A percentile compares a stretch with the other conserved stretches of the same genome.
phyloP scores from a whole-genome alignment of 1,284 basidiomycete species.

The Papiliotrema flavescens region DNA sequence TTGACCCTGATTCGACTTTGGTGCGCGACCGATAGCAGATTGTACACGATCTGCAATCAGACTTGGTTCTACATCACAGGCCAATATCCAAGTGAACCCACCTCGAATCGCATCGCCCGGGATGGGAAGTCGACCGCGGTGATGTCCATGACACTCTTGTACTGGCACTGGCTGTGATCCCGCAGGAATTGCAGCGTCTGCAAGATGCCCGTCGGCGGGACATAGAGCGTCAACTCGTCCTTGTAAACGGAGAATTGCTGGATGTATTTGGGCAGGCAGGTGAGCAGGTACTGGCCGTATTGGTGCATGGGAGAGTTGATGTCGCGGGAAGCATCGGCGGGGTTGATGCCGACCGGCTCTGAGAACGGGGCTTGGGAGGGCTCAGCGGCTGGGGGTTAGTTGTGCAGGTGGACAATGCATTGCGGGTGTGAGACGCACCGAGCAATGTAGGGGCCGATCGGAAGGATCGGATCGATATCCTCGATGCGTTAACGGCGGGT shows the following conservation, averaged over 20 bases:
- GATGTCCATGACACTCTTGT: constrained; percentile 89
- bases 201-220: constrained; percentile 75
- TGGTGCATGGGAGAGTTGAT: constrained; percentile 74
- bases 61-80: background rate
- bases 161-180: constrained; percentile 95
- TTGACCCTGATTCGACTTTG: constrained; percentile 85
- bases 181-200: constrained; percentile 90
- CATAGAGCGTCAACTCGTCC: constrained; percentile 83
- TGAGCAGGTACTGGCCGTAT: constrained; percentile 84
- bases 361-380: constrained; percentile 69
- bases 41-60: constrained; percentile 72
- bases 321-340: constrained; percentile 64
- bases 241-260: constrained; percentile 98
- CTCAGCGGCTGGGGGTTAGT: constrained; percentile 15
- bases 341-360: constrained; percentile 82
- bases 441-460: constrained; percentile 18
- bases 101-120: constrained; percentile 87
- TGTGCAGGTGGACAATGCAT: background rate
- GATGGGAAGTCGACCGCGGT: constrained; percentile 95
- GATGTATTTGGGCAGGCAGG: constrained; percentile 88
- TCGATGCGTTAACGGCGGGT: constrained; percentile 5
- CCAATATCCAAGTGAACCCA: constrained; percentile 17
- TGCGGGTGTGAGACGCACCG: constrained; percentile 17
- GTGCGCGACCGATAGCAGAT: constrained; percentile 77
- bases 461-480: constrained; percentile 23